Conservation (phyloP, 2,329 filamentous ascomycete genomes). For the Microdochium paspali region DNA sequence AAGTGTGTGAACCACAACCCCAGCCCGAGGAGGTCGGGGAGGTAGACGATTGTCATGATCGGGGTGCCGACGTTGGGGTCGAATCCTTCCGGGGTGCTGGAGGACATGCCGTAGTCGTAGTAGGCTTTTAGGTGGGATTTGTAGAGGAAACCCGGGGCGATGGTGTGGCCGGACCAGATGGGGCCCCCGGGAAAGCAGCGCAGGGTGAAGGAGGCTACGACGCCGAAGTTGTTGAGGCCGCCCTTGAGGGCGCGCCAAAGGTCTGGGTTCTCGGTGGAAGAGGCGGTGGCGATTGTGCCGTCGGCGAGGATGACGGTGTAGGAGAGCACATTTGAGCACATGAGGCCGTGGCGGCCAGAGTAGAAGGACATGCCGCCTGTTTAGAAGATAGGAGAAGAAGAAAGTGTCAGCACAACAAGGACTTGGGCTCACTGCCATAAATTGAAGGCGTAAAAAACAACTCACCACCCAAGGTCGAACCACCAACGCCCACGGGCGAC, state of each 20-base stretch:
- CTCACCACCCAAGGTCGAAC: constrained; percentile 15
- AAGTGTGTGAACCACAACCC: not conserved
- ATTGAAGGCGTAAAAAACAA: constrained; percentile 2
- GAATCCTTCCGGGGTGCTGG: not conserved
- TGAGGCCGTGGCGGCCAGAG: constrained; percentile 25
- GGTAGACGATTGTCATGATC: not conserved
- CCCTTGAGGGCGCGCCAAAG: constrained; percentile 11
- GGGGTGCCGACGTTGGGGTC: not conserved
- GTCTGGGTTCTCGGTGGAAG: constrained; percentile 25
- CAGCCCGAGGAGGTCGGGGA: not conserved
- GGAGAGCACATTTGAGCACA: constrained; percentile 11
- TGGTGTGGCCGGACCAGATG: not conserved
- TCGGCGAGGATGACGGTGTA: constrained; percentile 25
- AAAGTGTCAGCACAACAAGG: too few species aligned
- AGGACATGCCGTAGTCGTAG: not conserved
- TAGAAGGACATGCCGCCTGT: constrained; percentile 17
- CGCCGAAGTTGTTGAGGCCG: constrained; percentile 3
- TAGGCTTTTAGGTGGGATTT: not conserved
- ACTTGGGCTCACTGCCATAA: too few species aligned
- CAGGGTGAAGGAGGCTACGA: constrained; percentile 1
- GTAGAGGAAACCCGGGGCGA: not conserved
- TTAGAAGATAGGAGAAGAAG: too few species aligned
- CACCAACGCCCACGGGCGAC: constrained; percentile 13
- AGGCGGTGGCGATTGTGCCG: constrained; percentile 20
- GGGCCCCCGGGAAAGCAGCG: not conserved